phyloP scores from a whole-genome alignment of 2,329 filamentous ascomycete genomes.

The Blastomyces emzantsi region DNA sequence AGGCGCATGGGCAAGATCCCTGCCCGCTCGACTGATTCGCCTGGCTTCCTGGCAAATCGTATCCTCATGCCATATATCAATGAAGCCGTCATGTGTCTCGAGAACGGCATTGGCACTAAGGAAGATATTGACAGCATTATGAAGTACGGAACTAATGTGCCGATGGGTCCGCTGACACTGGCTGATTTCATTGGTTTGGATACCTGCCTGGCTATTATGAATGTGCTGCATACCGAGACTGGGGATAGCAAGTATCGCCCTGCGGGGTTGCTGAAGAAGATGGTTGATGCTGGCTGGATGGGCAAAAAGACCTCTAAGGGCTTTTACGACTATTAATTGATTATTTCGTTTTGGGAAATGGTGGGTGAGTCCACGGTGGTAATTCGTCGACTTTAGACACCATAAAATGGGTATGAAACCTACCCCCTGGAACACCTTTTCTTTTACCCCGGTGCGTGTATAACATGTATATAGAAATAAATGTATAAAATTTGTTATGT shows the following conservation, averaged over 20 bases:
- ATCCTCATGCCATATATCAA: constrained; percentile 99
- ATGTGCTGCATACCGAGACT: constrained; percentile 80
- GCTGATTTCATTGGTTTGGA: constrained; percentile 97
- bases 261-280: constrained; percentile 76
- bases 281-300: constrained; percentile 96
- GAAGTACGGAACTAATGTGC: constrained; percentile 98
- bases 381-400: background rate
- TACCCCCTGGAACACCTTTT: background rate
- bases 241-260: constrained; percentile 95
- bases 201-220: constrained; percentile 96
- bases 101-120: constrained; percentile 79
- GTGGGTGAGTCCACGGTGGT: background rate
- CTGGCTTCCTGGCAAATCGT: constrained; percentile 90
- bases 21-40: constrained; percentile 78
- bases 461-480: background rate
- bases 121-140: constrained; percentile 97
- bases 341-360: background rate
- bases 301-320: constrained; percentile 97
- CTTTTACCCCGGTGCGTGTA: background rate
- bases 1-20: constrained; percentile 87
- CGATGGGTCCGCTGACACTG: constrained; percentile 89
- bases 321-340: constrained; percentile 57
- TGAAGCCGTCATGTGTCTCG: constrained; percentile 90
- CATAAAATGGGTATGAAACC: background rate
- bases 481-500: background rate